Evolutionary conservation across 192 early-diverging fungal genomes (phyloP), one percentile per base, ranked within the genome.

Genomic region (Gonapodya sp.): DNA sequence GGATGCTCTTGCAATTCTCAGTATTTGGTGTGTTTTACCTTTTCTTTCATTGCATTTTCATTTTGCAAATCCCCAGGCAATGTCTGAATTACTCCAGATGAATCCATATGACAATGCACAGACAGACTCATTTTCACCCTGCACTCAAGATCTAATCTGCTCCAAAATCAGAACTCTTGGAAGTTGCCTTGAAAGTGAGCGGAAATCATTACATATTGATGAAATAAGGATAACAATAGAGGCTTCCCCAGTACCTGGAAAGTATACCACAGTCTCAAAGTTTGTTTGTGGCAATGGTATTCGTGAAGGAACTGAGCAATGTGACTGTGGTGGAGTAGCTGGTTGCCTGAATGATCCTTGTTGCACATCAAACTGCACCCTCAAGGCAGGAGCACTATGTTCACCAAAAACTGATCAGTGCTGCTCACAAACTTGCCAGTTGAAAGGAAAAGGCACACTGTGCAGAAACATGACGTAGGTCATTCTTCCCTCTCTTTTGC

Each of bases 281-380:
- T 77, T 77, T 34, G 75, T 77, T 2, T 77, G 75, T 77, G 75
- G 75, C 14, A 77, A 77, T 33, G 75, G 75, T 16, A 77, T 77
- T 34, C 75, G 75, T 2, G 75, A 77, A 33, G 75, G 75, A 16
- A 16, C 30, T 34, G 75, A 77, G 75, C 75, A 77, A 33, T 77
- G 75, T 77, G 75, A 77, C 34, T 77, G 75, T 34, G 75, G 75
- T 32, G 75, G 75, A 16, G 75, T 33, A 77, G 75, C 18, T 14
- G 31, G 30, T 31, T 77, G 75, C 34, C 18, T 33, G 30, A 77
- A 34, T 33, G 75, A 77, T 33, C 75, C 75, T 14, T 77, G 75
- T 33, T 77, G 75, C 31, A 77, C 18, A 8, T 77, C 75, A 33
- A 77, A 77, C 31, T 77, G 75, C 75, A 77, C 75, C 8, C 34